phyloP scores from a whole-genome alignment of 129 eudicot genomes.

The Arctium lappa region DNA sequence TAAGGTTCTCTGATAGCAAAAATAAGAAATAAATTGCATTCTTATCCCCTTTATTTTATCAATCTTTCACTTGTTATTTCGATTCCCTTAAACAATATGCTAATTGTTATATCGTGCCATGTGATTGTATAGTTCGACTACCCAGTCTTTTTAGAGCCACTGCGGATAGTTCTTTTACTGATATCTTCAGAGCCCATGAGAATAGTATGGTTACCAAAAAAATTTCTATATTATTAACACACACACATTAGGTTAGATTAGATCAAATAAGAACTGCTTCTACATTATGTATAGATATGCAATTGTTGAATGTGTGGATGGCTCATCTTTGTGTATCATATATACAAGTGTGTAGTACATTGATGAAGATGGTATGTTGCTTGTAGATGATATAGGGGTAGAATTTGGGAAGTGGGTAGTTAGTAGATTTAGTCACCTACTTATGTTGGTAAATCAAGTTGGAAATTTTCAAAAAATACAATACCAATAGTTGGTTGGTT shows the following conservation, averaged over 20 bases:
- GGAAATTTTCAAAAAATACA: slow-evolving; percentile 6
- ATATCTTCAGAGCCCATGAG: no score
- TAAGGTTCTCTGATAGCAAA: slow-evolving; percentile 24
- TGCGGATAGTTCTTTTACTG: no score
- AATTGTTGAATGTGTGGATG: slow-evolving; percentile 1
- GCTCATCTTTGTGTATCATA: not conserved
- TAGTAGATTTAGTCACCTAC: slow-evolving; percentile 35
- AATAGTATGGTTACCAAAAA: no score
- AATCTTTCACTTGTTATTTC: slow-evolving; percentile 2
- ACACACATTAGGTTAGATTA: not conserved
- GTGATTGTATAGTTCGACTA: not conserved
- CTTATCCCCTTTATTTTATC: not conserved
- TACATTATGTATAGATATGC: not conserved
- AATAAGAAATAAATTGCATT: slow-evolving; percentile 28
- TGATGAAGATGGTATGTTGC: slow-evolving; percentile 1
- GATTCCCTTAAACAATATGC: not conserved
- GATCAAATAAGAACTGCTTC: not conserved
- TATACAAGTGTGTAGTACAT: slow-evolving; percentile 8
- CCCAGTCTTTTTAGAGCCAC: no score
- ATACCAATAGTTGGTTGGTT: slow-evolving; percentile 5
- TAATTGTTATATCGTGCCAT: not conserved
- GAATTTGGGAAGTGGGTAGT: slow-evolving; percentile 18
- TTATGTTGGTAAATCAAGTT: slow-evolving; percentile 20
- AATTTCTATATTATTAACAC: not conserved
- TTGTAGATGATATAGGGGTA: slow-evolving; percentile 26